Conservation (phyloP, 139 green algal species). For the Chlorella sp. region DNA sequence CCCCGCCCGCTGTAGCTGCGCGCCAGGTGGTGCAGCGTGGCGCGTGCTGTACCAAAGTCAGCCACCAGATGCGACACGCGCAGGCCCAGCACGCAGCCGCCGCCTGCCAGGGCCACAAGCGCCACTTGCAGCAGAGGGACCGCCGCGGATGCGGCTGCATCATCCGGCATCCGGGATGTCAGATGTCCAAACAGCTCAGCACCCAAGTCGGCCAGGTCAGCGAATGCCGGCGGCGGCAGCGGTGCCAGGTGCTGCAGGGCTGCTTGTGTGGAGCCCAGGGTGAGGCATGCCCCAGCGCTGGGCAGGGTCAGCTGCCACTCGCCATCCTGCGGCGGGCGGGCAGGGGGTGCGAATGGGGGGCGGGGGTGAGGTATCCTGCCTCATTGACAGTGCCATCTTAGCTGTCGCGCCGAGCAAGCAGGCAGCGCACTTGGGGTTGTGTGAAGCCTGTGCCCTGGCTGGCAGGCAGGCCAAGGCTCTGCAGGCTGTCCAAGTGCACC, state of each 20-base stretch:
- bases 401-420: background rate
- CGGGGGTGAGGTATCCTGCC: background rate
- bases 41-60: background rate
- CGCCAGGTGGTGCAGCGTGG: background rate
- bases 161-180: no score
- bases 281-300: background rate
- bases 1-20: background rate
- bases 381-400: background rate
- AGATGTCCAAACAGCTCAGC: conserved; percentile 10
- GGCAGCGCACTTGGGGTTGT: background rate
- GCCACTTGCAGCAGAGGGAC: background rate
- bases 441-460: no score
- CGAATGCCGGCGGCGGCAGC: background rate
- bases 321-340: background rate
- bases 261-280: background rate
- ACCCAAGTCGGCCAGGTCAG: background rate
- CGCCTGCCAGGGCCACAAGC: background rate
- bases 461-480: background rate
- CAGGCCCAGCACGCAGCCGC: background rate
- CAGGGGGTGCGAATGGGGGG: background rate
- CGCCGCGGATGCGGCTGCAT: background rate
- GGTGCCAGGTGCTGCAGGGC: background rate
- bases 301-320: conserved; percentile 8
- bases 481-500: background rate
- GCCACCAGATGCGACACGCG: background rate